phyloP scores from a whole-genome alignment of 2,329 filamentous ascomycete genomes.

The Chaetomiaceae sp. region DNA sequence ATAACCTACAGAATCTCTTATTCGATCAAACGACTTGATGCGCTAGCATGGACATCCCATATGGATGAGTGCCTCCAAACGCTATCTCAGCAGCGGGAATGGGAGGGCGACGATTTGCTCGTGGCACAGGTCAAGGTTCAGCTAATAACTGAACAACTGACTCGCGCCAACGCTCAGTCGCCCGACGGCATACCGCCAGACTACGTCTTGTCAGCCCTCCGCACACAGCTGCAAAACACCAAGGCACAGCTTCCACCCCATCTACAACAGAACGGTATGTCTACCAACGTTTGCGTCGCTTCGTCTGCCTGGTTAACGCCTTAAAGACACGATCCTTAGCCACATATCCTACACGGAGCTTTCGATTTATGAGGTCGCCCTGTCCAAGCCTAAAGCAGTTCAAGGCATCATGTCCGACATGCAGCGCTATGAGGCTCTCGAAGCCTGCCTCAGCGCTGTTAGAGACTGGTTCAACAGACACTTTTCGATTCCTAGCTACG shows the following conservation, averaged over 20 bases:
- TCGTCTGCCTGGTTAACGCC: conserved; percentile 6
- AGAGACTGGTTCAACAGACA: conserved; percentile 33
- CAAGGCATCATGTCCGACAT: conserved; percentile 21
- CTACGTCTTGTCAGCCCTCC: conserved; percentile 26
- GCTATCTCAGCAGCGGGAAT: conserved; percentile 43
- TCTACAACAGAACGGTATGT: conserved; percentile 25
- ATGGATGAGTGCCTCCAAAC: conserved; percentile 52
- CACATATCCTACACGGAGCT: conserved; percentile 35
- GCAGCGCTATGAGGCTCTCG: conserved; percentile 28
- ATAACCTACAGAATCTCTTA: conserved; percentile 22
- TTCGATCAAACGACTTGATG: conserved; percentile 42
- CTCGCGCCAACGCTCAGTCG: conserved; percentile 22
- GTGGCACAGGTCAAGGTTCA: conserved; percentile 39
- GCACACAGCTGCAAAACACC: conserved; percentile 26
- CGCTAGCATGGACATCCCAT: conserved; percentile 52
- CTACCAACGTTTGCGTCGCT: neutral
- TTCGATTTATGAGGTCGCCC: conserved; percentile 34
- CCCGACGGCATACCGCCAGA: conserved; percentile 22
- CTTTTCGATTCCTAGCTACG: conserved; percentile 28
- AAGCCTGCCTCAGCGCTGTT: conserved; percentile 28
- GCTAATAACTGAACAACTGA: conserved; percentile 35
- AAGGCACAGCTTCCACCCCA: conserved; percentile 24
- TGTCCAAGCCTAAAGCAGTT: conserved; percentile 15
- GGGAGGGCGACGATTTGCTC: conserved; percentile 46
- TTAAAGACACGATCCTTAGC: conserved; percentile 32